These are phyloP conservation scores for Camellia granthamiana DNA, from an alignment of 148 eudicot species.

Conservation along the genomic window DNA sequence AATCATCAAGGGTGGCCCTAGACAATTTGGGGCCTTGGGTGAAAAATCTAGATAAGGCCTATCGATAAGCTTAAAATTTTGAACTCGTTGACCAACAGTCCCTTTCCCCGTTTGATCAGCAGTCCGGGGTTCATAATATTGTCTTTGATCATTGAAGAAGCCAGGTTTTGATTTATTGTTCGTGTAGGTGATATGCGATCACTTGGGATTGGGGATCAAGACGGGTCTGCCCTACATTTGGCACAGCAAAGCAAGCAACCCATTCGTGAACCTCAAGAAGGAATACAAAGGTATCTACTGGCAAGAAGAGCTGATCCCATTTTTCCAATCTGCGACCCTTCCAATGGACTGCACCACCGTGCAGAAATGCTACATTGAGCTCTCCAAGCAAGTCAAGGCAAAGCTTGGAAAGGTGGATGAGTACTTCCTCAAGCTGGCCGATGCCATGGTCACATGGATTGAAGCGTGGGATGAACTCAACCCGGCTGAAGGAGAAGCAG, in stretches of 20 bases:
- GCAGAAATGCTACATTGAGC: constrained; percentile 74
- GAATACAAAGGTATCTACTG: constrained; percentile 95
- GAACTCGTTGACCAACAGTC: too few species aligned
- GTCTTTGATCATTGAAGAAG: background rate
- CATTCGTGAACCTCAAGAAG: constrained; percentile 80
- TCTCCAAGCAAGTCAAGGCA: constrained; percentile 73
- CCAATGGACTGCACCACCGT: constrained; percentile 74
- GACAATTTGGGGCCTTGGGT: too few species aligned
- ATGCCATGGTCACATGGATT: constrained; percentile 88
- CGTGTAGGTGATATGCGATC: constrained; percentile 79
- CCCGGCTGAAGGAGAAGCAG: constrained; percentile 28
- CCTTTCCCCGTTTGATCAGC: too few species aligned
- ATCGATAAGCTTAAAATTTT: too few species aligned
- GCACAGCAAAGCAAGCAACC: constrained; percentile 96
- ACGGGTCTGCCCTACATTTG: constrained; percentile 88
- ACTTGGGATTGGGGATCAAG: constrained; percentile 75
- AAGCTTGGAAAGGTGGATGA: constrained; percentile 80
- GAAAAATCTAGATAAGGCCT: too few species aligned
- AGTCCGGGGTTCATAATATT: too few species aligned
- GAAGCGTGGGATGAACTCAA: constrained; percentile 91
- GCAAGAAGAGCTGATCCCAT: constrained; percentile 88
- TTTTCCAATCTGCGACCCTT: constrained; percentile 70
- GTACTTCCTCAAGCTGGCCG: constrained; percentile 79
- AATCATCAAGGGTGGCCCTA: background rate
- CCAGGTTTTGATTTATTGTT: background rate